Percentiles rank a stretch among this genome's conserved stretches.
Evolutionary conservation across 805 yeast species (phyloP).

Genomic region (Candida hispaniensis): DNA sequence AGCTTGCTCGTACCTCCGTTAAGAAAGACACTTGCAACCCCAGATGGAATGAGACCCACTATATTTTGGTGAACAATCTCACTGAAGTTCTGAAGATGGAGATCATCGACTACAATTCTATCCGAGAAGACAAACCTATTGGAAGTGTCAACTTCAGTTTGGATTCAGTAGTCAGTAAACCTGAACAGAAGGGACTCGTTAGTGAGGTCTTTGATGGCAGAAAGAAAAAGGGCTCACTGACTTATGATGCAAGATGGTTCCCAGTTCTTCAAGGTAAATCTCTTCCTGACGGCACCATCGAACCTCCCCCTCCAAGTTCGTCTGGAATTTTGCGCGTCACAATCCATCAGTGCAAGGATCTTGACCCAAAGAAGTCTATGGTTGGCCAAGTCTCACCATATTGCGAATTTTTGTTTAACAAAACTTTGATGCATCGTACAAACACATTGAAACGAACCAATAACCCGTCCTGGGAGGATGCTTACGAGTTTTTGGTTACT

Average conservation of each 20-base stretch:
- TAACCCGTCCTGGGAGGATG: conserved; percentile 54
- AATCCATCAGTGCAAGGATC: conserved; percentile 49
- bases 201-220: conserved; percentile 66
- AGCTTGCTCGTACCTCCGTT: conserved; percentile 57
- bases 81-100: conserved; percentile 73
- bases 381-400: conserved; percentile 50
- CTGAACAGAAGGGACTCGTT: conserved; percentile 37
- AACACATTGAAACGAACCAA: conserved; percentile 48
- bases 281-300: conserved; percentile 68
- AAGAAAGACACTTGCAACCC: conserved; percentile 62
- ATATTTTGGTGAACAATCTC: conserved; percentile 58
- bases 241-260: conserved; percentile 60
- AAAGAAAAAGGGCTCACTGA: conserved; percentile 66
- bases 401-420: conserved; percentile 61
- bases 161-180: conserved; percentile 47
- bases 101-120: conserved; percentile 66
- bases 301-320: conserved; percentile 84
- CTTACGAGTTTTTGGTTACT: conserved; percentile 55
- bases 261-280: conserved; percentile 48
- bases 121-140: conserved; percentile 63
- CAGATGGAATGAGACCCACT: conserved; percentile 71
- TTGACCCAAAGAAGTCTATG: conserved; percentile 31
- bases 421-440: conserved; percentile 49
- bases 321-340: conserved; percentile 80
- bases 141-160: conserved; percentile 71